phyloP scores from a whole-genome alignment of 169 alveolate species.

The Plasmodium gallinaceum region DNA sequence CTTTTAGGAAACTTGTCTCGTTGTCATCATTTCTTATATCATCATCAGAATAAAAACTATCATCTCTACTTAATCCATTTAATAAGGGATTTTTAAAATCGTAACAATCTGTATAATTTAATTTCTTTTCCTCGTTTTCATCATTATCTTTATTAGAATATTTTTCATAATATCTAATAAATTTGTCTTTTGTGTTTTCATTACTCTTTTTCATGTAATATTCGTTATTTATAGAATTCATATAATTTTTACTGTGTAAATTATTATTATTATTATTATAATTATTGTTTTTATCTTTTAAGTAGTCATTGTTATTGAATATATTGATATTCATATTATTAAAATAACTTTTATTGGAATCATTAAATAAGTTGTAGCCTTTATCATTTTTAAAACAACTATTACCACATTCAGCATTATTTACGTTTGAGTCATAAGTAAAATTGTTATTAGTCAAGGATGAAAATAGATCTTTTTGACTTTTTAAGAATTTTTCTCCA shows the following conservation, averaged over 20 bases:
- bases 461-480: slow-evolving; percentile 20
- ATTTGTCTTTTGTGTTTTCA: slow-evolving; percentile 41
- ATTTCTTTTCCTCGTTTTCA: slow-evolving; percentile 51
- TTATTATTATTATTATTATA: slow-evolving; percentile 20
- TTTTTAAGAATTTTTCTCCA: slow-evolving; percentile 59
- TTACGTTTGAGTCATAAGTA: slow-evolving; percentile 17
- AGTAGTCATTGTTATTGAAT: slow-evolving; percentile 16
- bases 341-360: slow-evolving; percentile 12
- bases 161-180: slow-evolving; percentile 70
- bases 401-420: slow-evolving; percentile 65
- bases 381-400: slow-evolving; percentile 59
- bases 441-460: slow-evolving; percentile 19
- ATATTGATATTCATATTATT: slow-evolving; percentile 42
- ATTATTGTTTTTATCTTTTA: background rate
- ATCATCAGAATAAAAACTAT: slow-evolving; percentile 51
- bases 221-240: slow-evolving; percentile 54
- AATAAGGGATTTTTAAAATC: slow-evolving; percentile 65
- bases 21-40: slow-evolving; percentile 56
- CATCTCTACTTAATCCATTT: slow-evolving; percentile 58
- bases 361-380: slow-evolving; percentile 13
- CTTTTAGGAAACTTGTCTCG: slow-evolving; percentile 39
- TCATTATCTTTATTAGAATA: slow-evolving; percentile 51
- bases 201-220: slow-evolving; percentile 29
- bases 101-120: slow-evolving; percentile 77
- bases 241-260: slow-evolving; percentile 21